Base-by-base conservation (phyloP, 768 basidiomycete genomes). In the Tricholomella constricta region DNA sequence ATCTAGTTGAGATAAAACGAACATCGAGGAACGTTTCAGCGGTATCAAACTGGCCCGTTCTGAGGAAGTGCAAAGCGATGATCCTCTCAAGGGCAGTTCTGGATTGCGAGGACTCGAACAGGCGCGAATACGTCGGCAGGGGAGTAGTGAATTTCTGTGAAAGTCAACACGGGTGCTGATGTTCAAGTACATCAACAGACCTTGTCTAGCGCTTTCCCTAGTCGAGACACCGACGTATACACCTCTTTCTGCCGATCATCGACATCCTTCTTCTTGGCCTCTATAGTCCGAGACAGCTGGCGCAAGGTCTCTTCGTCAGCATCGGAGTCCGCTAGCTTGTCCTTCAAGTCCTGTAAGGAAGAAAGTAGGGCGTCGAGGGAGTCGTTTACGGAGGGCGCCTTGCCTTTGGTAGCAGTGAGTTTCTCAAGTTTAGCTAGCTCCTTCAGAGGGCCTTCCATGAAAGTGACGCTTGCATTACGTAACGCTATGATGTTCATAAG, bases 141-240 rank as follows among this genome's bases (percentile, higher is more conserved):
- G 79, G 50, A 58, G 83, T 64, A 62, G 80, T 60, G 73, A 85
- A 78, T 80, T 81, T 76, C 88, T 91, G 51, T 44, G 52, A 64
- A 38, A 26, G 42, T 52, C 15, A 40, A 29, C 17, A 15, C 26
- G 19, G 27, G 14, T 14, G 29, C 6, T 15, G 7, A 19, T 20
- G 32, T 22, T 25, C 35, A 29, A 0, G 32, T 36, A 49, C 23
- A 42, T 25, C 14, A 36, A 54, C 78, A 37, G 51, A 91, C 96
- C 87, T 97, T 98, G 65, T 98, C 96, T 65, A 98, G 69, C 0
- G 85, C 80, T 71, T 94, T 98, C 25, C 91, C 92, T 32, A 95
- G 77, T 59, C 83, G 83, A 23, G 85, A 81, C 8, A 97, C 70
- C 2, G 86, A 84, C 17, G 78, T 82, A 62, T 95, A 91, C 29